phyloP scores from a whole-genome alignment of 176 grass and related monocot species.

The Aegilops speltoides region DNA sequence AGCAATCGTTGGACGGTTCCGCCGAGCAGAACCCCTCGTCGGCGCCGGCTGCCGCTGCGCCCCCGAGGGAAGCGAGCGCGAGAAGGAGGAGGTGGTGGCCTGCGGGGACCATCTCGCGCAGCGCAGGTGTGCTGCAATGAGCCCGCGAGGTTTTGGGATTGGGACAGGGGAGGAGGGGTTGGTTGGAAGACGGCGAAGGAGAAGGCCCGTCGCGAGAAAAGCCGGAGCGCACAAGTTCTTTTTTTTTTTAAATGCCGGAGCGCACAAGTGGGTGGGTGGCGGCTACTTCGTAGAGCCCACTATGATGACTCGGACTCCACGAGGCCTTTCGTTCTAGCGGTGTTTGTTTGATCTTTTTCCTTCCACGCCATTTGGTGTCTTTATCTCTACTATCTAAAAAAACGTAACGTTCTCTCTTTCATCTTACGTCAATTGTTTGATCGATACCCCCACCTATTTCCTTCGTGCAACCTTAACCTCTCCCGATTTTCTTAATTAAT shows the following conservation, averaged over 20 bases:
- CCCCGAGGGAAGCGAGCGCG: background rate
- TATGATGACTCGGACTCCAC: background rate
- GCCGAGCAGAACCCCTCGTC: constrained; percentile 58
- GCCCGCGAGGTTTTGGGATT: background rate
- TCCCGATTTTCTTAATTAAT: too few relatives aligned
- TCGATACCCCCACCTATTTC: too few relatives aligned
- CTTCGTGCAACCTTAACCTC: too few relatives aligned
- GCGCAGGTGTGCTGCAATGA: background rate
- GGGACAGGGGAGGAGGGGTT: background rate
- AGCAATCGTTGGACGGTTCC: constrained; percentile 31
- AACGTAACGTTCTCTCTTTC: too few relatives aligned
- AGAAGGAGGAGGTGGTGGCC: constrained; percentile 8
- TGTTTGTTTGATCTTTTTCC: too few relatives aligned
- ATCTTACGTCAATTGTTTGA: too few relatives aligned
- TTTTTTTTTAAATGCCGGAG: background rate
- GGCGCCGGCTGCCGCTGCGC: constrained; percentile 3
- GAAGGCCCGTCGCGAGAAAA: background rate
- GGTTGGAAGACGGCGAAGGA: constrained; percentile 4
- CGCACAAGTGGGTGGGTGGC: constrained; percentile 12
- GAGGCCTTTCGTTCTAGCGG: too few relatives aligned
- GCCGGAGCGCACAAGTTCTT: background rate
- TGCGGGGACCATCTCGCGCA: constrained; percentile 28
- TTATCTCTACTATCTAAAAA: too few relatives aligned
- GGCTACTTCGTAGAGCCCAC: background rate
- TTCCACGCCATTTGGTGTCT: too few relatives aligned